These are phyloP conservation scores for Teratosphaeria gauchensis DNA, from an alignment of 2,329 filamentous ascomycete species.

Conservation along the genomic window DNA sequence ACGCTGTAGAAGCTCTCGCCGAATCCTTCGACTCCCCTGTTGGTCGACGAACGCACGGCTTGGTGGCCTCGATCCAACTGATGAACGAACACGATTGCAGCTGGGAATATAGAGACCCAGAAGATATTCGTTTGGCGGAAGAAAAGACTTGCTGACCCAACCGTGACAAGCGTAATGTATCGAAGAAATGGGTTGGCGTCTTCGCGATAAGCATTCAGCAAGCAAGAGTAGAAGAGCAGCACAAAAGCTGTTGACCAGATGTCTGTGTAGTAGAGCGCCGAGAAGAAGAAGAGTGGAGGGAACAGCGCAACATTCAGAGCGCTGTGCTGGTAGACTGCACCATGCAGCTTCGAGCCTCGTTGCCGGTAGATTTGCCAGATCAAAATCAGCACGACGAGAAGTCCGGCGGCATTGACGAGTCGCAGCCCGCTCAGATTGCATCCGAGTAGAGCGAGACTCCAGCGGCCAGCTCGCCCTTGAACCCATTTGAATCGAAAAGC, in stretches of 20 bases:
- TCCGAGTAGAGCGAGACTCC: constrained; percentile 16
- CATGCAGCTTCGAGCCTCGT: constrained; percentile 6
- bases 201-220: constrained; percentile 28
- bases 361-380: constrained; percentile 18
- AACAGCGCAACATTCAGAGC: constrained; percentile 76
- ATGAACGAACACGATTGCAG: constrained; percentile 39
- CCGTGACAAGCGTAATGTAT: constrained; percentile 28
- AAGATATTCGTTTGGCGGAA: constrained; percentile 97
- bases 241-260: constrained; percentile 71
- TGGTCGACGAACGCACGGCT: constrained; percentile 27
- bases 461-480: neutral
- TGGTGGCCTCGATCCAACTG: constrained; percentile 45
- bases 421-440: constrained; percentile 32
- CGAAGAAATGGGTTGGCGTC: constrained; percentile 10
- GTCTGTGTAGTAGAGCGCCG: constrained; percentile 90
- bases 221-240: constrained; percentile 54
- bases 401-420: constrained; percentile 28
- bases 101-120: constrained; percentile 76
- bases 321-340: constrained; percentile 38
- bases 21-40: constrained; percentile 19
- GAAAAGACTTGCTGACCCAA: constrained; percentile 57
- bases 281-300: constrained; percentile 91
- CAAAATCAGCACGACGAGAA: constrained; percentile 26
- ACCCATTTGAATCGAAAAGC: constrained; percentile 14
- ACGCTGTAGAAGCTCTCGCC: constrained; percentile 20